Evolutionary conservation across 106 monocot genomes (phyloP).

Genomic region (Amphibolis antarctica): DNA sequence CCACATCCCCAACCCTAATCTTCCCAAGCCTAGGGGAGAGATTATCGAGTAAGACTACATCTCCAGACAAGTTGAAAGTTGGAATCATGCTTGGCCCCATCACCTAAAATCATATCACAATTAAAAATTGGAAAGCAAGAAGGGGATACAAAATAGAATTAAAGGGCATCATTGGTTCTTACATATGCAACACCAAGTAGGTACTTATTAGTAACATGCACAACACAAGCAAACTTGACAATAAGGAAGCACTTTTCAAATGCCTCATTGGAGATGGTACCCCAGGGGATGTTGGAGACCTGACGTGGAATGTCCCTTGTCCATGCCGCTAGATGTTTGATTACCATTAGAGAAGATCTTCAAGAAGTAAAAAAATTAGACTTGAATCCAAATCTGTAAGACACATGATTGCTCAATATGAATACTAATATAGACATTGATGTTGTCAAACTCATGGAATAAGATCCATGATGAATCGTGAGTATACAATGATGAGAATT

Average conservation of each 20-base stretch:
- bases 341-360: no score
- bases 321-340: background rate
- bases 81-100: slow-evolving; percentile 90
- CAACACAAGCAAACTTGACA: slow-evolving; percentile 34
- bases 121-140: background rate
- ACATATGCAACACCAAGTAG: slow-evolving; percentile 33
- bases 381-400: no score
- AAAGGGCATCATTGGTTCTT: background rate
- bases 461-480: no score
- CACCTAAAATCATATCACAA: slow-evolving; percentile 13
- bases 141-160: background rate
- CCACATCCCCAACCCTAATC: slow-evolving; percentile 44
- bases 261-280: slow-evolving; percentile 13
- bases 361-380: no score
- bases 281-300: slow-evolving; percentile 26
- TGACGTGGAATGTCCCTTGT: slow-evolving; percentile 1
- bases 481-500: no score
- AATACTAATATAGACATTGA: no score
- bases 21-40: slow-evolving; percentile 24
- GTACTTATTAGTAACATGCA: slow-evolving; percentile 45
- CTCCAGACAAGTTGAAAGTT: slow-evolving; percentile 59
- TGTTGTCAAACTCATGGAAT: no score
- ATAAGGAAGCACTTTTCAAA: slow-evolving; percentile 17
- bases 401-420: no score
- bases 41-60: slow-evolving; percentile 54